Evolutionary conservation across 1,139 yeast species (phyloP).

Genomic region (Suhomyces panamericanus): DNA sequence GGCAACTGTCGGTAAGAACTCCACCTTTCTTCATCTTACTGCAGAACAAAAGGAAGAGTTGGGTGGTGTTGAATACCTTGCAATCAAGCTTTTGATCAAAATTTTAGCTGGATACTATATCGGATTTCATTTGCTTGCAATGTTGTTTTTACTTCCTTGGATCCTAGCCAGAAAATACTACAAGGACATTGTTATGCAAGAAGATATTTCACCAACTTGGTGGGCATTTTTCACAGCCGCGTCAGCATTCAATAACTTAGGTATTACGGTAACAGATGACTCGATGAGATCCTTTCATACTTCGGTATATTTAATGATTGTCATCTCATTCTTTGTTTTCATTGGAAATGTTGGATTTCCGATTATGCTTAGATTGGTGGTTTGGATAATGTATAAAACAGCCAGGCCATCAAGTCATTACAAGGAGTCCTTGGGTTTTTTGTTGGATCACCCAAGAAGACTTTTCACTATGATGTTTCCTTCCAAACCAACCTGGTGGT

Average conservation of each 20-base stretch:
- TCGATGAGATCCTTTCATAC: constrained; percentile 69
- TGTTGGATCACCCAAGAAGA: constrained; percentile 94
- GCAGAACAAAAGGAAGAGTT: constrained; percentile 87
- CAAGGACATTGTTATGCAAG: constrained; percentile 39
- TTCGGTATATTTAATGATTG: constrained; percentile 63
- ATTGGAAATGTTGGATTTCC: constrained; percentile 97
- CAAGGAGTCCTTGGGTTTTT: constrained; percentile 78
- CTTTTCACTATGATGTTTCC: constrained; percentile 94
- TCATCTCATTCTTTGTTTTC: constrained; percentile 68
- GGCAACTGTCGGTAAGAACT: constrained; percentile 92
- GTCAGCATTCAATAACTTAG: constrained; percentile 81
- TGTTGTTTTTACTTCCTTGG: constrained; percentile 67
- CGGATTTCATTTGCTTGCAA: constrained; percentile 68
- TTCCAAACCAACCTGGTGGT: constrained; percentile 93
- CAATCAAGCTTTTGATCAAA: constrained; percentile 72
- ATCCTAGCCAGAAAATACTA: constrained; percentile 48
- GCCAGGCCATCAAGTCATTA: constrained; percentile 65
- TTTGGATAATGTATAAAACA: constrained; percentile 73
- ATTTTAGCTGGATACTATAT: constrained; percentile 67
- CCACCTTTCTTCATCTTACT: constrained; percentile 80
- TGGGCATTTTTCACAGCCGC: constrained; percentile 87
- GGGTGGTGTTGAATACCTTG: constrained; percentile 96
- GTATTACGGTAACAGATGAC: constrained; percentile 74
- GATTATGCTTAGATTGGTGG: constrained; percentile 68
- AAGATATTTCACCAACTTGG: constrained; percentile 77